A percentile compares a stretch with the other conserved stretches of the same genome.
phyloP scores from a whole-genome alignment of 192 early-diverging fungal genomes.

The Fimicolochytrium jonesii region DNA sequence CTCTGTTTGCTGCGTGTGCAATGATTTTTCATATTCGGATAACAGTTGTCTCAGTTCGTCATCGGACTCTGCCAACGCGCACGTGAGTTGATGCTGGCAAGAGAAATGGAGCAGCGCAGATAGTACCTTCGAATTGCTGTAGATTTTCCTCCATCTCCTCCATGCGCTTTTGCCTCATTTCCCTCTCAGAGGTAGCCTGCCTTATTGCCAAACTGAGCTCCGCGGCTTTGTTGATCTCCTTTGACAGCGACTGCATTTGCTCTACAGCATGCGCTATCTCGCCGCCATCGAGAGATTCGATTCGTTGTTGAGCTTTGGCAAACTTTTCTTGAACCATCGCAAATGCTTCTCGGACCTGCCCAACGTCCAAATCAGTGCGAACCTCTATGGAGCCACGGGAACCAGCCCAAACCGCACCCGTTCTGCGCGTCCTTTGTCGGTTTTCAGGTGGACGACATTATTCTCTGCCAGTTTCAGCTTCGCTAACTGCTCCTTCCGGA shows the following conservation, averaged over 20 bases:
- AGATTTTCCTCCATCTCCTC: slow-evolving; percentile 29
- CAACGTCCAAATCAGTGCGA: too few species aligned
- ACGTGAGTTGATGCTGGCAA: too few species aligned
- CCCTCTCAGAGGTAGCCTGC: slow-evolving; percentile 7
- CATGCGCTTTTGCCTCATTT: slow-evolving; percentile 16
- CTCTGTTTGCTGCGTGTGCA: slow-evolving; percentile 17
- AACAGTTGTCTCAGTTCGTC: slow-evolving; percentile 58
- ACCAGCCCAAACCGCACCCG: neutral
- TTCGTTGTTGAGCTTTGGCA: slow-evolving; percentile 11
- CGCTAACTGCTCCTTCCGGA: slow-evolving; percentile 64
- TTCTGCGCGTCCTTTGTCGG: slow-evolving; percentile 69
- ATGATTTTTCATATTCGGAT: slow-evolving; percentile 31
- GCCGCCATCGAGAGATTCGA: slow-evolving; percentile 28
- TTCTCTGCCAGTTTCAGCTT: slow-evolving; percentile 61
- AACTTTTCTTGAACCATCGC: slow-evolving; percentile 16
- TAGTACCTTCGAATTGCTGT: slow-evolving; percentile 35
- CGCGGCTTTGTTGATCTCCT: slow-evolving; percentile 40
- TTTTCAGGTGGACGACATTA: slow-evolving; percentile 62
- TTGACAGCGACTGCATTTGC: slow-evolving; percentile 35
- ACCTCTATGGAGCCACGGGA: too few species aligned
- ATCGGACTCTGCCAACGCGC: slow-evolving; percentile 46
- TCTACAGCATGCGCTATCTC: slow-evolving; percentile 23
- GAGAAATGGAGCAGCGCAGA: too few species aligned
- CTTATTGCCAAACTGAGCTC: slow-evolving; percentile 29
- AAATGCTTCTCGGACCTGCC: slow-evolving; percentile 5